phyloP scores from a whole-genome alignment of 345 rosid species.

The Theobroma cacao region DNA sequence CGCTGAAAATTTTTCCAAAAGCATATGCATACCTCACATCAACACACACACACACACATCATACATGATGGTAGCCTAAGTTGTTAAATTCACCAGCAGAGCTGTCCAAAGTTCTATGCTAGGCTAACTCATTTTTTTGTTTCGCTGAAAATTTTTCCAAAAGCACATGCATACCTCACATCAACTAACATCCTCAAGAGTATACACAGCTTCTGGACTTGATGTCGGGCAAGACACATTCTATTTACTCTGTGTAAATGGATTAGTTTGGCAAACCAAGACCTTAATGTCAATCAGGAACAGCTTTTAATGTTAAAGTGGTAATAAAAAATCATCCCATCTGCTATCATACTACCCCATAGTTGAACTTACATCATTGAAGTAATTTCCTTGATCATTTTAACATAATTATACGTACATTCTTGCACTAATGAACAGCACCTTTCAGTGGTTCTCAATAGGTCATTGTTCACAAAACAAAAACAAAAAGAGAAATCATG shows the following conservation, averaged over 20 bases:
- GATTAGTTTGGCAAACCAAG: neutral
- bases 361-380: neutral
- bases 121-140: too few relatives aligned
- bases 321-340: neutral
- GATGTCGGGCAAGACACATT: too few relatives aligned
- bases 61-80: too few relatives aligned
- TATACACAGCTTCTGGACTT: too few relatives aligned
- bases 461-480: neutral
- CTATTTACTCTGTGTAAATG: neutral
- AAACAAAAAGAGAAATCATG: neutral
- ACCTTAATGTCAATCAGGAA: neutral
- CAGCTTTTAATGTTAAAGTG: neutral
- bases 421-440: neutral
- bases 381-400: neutral
- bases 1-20: too few relatives aligned
- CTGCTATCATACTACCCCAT: neutral
- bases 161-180: too few relatives aligned
- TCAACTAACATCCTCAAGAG: too few relatives aligned
- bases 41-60: too few relatives aligned
- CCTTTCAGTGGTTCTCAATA: neutral
- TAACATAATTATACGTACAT: neutral
- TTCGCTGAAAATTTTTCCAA: too few relatives aligned
- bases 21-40: too few relatives aligned
- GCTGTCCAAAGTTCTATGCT: too few relatives aligned
- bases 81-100: too few relatives aligned